These are phyloP conservation scores for Coriolopsis trogii DNA, from an alignment of 1,284 basidiomycete genomes.

Conservation along the genomic window DNA sequence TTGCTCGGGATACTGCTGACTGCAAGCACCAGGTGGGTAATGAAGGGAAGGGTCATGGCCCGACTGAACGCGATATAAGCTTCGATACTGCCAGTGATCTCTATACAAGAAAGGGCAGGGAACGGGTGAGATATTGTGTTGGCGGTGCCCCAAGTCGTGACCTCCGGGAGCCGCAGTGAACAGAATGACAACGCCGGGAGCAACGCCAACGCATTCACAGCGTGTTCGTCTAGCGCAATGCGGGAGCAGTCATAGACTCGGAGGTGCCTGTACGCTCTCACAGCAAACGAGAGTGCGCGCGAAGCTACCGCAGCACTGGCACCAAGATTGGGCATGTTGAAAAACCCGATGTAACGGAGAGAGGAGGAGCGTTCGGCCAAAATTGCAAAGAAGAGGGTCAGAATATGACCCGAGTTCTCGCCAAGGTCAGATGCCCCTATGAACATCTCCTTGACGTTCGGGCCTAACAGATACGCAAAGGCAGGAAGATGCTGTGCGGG, in stretches of 20 bases:
- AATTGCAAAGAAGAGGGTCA: neutral
- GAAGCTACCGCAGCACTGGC: neutral
- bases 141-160: neutral
- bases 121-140: neutral
- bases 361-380: neutral
- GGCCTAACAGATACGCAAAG: neutral
- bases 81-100: neutral
- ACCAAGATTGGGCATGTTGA: neutral
- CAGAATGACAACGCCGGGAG: neutral
- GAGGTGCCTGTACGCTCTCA: neutral
- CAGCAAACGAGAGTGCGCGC: neutral
- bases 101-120: neutral
- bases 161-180: neutral
- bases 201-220: neutral
- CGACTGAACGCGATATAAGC: neutral
- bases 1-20: neutral
- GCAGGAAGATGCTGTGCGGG: neutral
- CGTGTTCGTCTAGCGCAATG: neutral
- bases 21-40: neutral
- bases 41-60: neutral
- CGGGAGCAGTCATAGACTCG: neutral
- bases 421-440: neutral
- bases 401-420: neutral
- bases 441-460: constrained; percentile 1
- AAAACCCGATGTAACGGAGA: neutral